Conservation (phyloP, 352 stramenopile genomes). For the Thalassiosira exigua region DNA sequence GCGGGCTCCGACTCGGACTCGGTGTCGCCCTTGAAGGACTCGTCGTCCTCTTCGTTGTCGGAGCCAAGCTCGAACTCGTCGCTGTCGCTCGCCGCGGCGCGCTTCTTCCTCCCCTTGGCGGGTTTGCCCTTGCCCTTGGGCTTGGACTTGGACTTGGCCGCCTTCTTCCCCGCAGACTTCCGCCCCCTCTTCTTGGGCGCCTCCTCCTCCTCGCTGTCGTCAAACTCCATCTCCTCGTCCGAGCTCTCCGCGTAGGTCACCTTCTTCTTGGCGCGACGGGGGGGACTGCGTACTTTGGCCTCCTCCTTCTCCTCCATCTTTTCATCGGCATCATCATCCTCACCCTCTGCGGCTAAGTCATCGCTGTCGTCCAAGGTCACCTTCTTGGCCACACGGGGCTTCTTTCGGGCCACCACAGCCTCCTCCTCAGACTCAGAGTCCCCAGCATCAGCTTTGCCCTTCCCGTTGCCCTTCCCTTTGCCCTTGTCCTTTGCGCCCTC, state of each 20-base stretch:
- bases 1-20: slow-evolving; percentile 44
- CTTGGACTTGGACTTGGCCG: background rate
- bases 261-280: slow-evolving; percentile 35
- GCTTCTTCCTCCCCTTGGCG: slow-evolving; percentile 25
- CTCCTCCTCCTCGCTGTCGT: slow-evolving; percentile 19
- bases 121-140: slow-evolving; percentile 9
- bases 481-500: background rate
- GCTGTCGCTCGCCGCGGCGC: slow-evolving; percentile 22
- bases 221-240: slow-evolving; percentile 35
- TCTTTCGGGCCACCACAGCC: slow-evolving; percentile 17
- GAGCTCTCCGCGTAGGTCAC: slow-evolving; percentile 31
- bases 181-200: slow-evolving; percentile 12
- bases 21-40: slow-evolving; percentile 33
- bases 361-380: background rate
- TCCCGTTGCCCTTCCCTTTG: slow-evolving; percentile 2
- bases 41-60: slow-evolving; percentile 38
- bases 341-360: slow-evolving; percentile 10
- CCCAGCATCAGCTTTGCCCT: slow-evolving; percentile 7
- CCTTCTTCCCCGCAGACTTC: slow-evolving; percentile 6
- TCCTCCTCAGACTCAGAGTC: slow-evolving; percentile 7
- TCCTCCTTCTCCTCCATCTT: slow-evolving; percentile 17
- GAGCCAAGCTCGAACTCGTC: slow-evolving; percentile 40
- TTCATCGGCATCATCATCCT: slow-evolving; percentile 1
- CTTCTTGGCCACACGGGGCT: slow-evolving; percentile 17
- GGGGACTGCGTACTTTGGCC: background rate